Evolutionary conservation across 2,329 filamentous ascomycete genomes (phyloP), one percentile per base, ranked within the genome.

Genomic region (Dactylonectria macrodidyma): DNA sequence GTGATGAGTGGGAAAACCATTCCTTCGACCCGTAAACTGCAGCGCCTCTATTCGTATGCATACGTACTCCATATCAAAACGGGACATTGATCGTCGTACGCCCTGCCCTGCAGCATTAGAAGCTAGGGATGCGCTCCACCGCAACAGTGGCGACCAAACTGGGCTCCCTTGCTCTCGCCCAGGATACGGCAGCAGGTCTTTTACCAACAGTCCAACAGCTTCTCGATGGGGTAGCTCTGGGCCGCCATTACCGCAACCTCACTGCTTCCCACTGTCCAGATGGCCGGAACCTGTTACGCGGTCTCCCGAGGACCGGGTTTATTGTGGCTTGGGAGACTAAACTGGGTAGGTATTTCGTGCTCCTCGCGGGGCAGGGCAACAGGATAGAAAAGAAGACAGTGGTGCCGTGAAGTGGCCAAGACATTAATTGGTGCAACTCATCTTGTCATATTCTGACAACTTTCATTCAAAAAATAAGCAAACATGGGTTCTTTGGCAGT

Each of bases 401-500:
- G 4, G 16, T 44, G 41, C 41, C 16, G 6, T 44, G 14, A 19
- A 19, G 36, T 38, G 36, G 4, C 36, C 36, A 38, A 38, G 16
- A 6, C 41, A 30, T 3, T 5, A 5, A 19, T 8, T 5, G 16
- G 41, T 44, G n/a, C 16, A 44, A 44, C 11, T 44, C 5, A 44
- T 3, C 16, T n/a, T n/a, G 4, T 44, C 16, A 44, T 44, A 44
- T n/a, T n/a, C 16, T 19, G 8, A 44, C 7, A 8, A 6, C 41
- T 44, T 44, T 44, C 41, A 44, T 44, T 19, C 41, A n/a, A 2
- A 8, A 7, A 5, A 44, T n/a, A 56, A 44, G 24, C 36, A 44
- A 59, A n/a, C 44, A 44, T 64, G 61, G 61, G 61, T 47, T 64
- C 61, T n/a, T 3, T 48, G 16, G 46, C 26, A 2, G 55, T 59